Conservation (phyloP, 2,329 filamentous ascomycete species). For the Neofusicoccum kwambonambiense region DNA sequence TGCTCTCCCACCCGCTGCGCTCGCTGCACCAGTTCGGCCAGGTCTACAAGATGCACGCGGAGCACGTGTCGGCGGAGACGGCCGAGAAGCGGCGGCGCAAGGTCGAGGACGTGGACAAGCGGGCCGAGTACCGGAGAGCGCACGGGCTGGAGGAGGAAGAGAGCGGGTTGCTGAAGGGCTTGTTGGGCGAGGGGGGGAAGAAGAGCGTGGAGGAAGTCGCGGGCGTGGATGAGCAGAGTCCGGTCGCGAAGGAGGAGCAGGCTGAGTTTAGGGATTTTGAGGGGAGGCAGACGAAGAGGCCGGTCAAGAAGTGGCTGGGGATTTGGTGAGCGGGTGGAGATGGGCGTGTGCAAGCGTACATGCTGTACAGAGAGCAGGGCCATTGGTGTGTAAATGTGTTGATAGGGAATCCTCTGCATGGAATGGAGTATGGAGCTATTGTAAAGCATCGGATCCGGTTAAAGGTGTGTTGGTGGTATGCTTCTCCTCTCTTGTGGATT, state of each 20-base stretch:
- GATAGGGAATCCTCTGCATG: neutral
- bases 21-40: constrained; percentile 65
- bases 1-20: constrained; percentile 67
- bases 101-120: constrained; percentile 84
- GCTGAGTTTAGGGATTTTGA: constrained; percentile 43
- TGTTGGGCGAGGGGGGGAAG: constrained; percentile 33
- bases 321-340: constrained; percentile 56
- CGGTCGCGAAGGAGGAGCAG: constrained; percentile 31
- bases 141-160: constrained; percentile 60
- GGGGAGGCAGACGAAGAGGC: constrained; percentile 45
- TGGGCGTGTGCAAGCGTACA: neutral
- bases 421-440: neutral
- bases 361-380: neutral
- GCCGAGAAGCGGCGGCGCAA: constrained; percentile 69
- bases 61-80: constrained; percentile 66
- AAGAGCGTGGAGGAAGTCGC: neutral
- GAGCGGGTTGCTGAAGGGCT: constrained; percentile 27
- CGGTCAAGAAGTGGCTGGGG: constrained; percentile 78
- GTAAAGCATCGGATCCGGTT: neutral
- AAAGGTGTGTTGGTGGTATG: neutral
- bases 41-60: constrained; percentile 74
- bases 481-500: neutral
- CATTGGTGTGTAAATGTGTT: neutral
- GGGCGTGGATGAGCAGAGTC: neutral
- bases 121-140: constrained; percentile 78